These are phyloP conservation scores for Pestalotiopsis sp. DNA, from an alignment of 2,329 filamentous ascomycete genomes.

Conservation along the genomic window DNA sequence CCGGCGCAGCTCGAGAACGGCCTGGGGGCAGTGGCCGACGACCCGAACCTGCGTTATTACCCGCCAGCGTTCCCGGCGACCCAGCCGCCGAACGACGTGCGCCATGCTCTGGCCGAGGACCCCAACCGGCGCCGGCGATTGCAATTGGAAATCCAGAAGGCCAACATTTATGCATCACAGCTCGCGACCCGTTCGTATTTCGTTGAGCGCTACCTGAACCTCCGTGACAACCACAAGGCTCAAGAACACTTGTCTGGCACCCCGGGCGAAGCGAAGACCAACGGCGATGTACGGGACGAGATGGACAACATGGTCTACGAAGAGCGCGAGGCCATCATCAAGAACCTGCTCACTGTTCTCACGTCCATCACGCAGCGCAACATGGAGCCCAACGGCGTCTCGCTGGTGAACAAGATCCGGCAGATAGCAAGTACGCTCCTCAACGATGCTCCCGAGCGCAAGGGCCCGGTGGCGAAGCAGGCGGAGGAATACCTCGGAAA, in stretches of 20 bases:
- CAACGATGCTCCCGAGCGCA: conserved; percentile 55
- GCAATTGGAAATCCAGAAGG: conserved; percentile 89
- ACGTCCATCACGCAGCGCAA: conserved; percentile 80
- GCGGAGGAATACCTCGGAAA: conserved; percentile 38
- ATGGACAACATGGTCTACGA: conserved; percentile 66
- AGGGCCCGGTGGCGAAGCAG: conserved; percentile 53
- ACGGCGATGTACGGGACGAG: conserved; percentile 33
- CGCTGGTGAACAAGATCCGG: conserved; percentile 79
- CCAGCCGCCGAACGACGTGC: conserved; percentile 52
- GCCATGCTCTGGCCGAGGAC: conserved; percentile 50
- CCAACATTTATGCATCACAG: conserved; percentile 84
- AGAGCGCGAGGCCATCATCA: conserved; percentile 81
- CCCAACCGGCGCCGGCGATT: conserved; percentile 57
- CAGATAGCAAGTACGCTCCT: conserved; percentile 82
- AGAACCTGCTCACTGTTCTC: conserved; percentile 75
- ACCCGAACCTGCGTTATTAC: conserved; percentile 53
- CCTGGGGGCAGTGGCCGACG: conserved; percentile 34
- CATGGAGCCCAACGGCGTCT: conserved; percentile 73
- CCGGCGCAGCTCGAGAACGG: conserved; percentile 33
- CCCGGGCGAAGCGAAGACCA: conserved; percentile 23
- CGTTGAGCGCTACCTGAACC: conserved; percentile 82
- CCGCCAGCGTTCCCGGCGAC: conserved; percentile 51
- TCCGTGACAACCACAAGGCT: conserved; percentile 67
- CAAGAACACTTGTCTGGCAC: conserved; percentile 23
- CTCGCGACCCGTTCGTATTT: conserved; percentile 82